Evolutionary conservation across 495 filamentous ascomycete species (phyloP), one percentile per base, ranked within the genome.

Genomic region (Penicillium salamii): DNA sequence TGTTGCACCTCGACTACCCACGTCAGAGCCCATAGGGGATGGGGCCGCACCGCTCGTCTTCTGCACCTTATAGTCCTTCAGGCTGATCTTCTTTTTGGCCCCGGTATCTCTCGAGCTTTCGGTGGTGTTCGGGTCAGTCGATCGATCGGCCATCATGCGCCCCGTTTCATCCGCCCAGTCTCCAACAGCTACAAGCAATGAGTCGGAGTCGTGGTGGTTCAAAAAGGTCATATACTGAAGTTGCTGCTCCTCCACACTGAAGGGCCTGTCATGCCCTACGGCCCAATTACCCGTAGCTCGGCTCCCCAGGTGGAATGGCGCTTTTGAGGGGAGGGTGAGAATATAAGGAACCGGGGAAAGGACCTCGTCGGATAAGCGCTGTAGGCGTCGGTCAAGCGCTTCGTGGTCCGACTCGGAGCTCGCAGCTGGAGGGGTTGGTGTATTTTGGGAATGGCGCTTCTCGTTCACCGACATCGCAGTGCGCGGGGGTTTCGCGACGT

Each of bases 141-240:
- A 59, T 36, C 57, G 61, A 55, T 74, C 74, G 39, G 63, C 43
- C 71, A 77, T 73, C 50, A 75, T 68, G 62, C 60, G 64, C 46
- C 73, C 77, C 26, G 71, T 67, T 40, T 69, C 72, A 57, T 78
- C 75, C 15, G 76, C 76, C 77, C 77, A 80, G 50, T 76, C 74
- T 24, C 77, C 77, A 45, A 76, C 67, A 14, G 74, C 69, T 36
- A 68, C 61, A 37, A 79, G 56, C 41, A 80, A 55, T 2, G 72
- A 73, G 50, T 79, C 74, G 26, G 61, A 62, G 48, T 72, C 60
- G 60, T 71, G 63, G 48, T 78, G 72, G n/a, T 70, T 67, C 48
- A 76, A 57, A 49, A 79, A 80, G 33, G 76, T 80, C 68, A 77
- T 71, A 44, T 79, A 80, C 46, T 80, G 77, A 45, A 80, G 66